Evolutionary conservation across 768 basidiomycete genomes (phyloP).

Genomic region (Auricularia cornea): DNA sequence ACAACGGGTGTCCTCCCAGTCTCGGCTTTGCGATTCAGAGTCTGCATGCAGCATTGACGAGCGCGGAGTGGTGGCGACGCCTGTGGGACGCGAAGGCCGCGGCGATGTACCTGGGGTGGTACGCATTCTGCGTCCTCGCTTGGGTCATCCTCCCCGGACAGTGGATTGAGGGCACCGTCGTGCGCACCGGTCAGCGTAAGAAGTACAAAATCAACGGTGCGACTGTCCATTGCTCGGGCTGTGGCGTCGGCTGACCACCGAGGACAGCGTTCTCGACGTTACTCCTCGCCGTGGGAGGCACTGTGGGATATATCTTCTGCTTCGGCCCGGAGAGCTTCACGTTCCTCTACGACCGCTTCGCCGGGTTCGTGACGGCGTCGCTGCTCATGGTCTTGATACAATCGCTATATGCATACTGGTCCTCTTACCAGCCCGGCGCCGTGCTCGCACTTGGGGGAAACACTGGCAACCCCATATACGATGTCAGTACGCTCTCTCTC

Average conservation of each 20-base stretch:
- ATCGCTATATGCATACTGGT: constrained; percentile 57
- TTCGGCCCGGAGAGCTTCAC: constrained; percentile 77
- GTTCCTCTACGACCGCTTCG: constrained; percentile 86
- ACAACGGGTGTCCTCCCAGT: constrained; percentile 55
- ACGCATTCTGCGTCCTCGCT: constrained; percentile 69
- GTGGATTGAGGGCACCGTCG: constrained; percentile 54
- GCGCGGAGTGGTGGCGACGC: constrained; percentile 53
- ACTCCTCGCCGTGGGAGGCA: constrained; percentile 69
- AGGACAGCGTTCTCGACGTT: constrained; percentile 74
- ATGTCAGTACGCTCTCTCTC: too few relatives aligned
- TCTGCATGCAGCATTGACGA: constrained; percentile 29
- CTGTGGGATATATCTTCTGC: constrained; percentile 58
- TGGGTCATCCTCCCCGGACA: constrained; percentile 77
- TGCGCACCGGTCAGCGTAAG: constrained; percentile 71
- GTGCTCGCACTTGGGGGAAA: constrained; percentile 89
- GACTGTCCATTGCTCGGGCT: constrained; percentile 10
- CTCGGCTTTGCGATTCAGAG: constrained; percentile 15
- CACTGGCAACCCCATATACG: constrained; percentile 77
- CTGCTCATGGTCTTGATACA: constrained; percentile 71
- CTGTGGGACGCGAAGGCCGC: constrained; percentile 81
- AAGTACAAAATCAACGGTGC: constrained; percentile 93
- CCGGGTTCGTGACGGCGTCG: constrained; percentile 80
- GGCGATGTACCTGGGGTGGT: constrained; percentile 79
- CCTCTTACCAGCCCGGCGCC: constrained; percentile 59
- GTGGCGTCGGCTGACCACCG: too few relatives aligned